Base-by-base conservation (phyloP, 2,329 filamentous ascomycete species). In the Xylariales sp. region DNA sequence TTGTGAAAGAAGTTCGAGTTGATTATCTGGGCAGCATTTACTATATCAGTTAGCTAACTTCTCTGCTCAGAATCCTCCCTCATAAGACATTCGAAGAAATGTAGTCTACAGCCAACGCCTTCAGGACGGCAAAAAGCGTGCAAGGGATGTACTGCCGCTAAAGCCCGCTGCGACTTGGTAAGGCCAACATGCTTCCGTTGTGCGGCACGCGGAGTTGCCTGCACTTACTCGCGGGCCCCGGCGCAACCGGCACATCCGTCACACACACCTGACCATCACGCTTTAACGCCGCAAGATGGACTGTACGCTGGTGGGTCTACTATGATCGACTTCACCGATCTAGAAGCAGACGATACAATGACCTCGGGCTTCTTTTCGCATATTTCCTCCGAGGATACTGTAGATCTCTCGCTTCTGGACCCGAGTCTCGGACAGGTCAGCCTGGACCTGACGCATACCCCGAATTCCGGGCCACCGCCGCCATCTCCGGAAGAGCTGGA, bases 61-160 rank as follows among this genome's bases (percentile, higher is more conserved):
- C n/a, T 24, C 21, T 19, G 6, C n/a, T 18, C 18, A 54, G 50
- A 49, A 40, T 54, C 51, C 4, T 54, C 51, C 8, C 45, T 54
- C 16, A 44, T 52, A 20, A 44, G 51, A 14, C 51, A 53, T 27
- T 29, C 46, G 21, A 52, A 51, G 38, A 51, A 43, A 44, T 54
- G 51, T 24, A 51, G 44, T 15, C 46, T 52, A 18, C 49, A 51
- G 16, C 50, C 50, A 4, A 46, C 28, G 14, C 42, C 47, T 8
- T 50, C 47, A 18, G 34, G 38, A 16, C 46, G 53, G 27, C 54
- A 57, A 38, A 58, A 58, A 38, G 51, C 55, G 18, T 59, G 57
- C 25, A 51, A 48, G 15, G 46, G 42, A 19, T 58, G 56, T 40
- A 52, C 51, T 10, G 22, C 19, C n/a, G 53, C 54, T 15, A 59